Base-by-base conservation (phyloP, 2,329 filamentous ascomycete species). In the Rhytidhysteron rufulum region DNA sequence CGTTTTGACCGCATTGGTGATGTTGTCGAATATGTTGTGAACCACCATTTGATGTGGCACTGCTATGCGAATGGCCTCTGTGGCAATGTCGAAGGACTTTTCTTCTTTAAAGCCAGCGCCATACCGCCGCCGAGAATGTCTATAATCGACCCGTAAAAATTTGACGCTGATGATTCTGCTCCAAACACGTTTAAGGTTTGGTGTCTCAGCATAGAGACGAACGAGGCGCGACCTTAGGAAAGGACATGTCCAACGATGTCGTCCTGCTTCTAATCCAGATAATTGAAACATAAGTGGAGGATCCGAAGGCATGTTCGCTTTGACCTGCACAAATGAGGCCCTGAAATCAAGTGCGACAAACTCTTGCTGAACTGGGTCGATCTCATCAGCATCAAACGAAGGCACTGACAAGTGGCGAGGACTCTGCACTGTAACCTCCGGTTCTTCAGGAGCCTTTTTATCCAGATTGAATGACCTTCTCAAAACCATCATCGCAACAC, bases 271-370 rank as follows among this genome's bases (percentile, higher is more conserved):
- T 29, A 97, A 61, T 8, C 82, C 80, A 60, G 91, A 91, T 8
- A 96, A 72, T 47, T 96, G 91, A 2, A 97, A 56, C 87, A 98
- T 90, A 64, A 97, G 73, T 0, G 83, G 79, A n/a, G 93, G 94
- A 54, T 97, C 90, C 15, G 83, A 74, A 1, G 93, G 91, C 79
- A 97, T 83, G 32, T 83, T 82, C 4, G 86, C 87, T 66, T 97
- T 97, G 50, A 97, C 66, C 59, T 97, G 91, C 16, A 97, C 69
- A 24, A 96, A 76, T 1, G 82, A 79, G 4, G 85, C 82, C 63
- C 87, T 93, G 53, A 95, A 72, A 58, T 97, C 91, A 15, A 95
- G 66, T 1, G 86, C 86, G 10, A 94, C 69, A 11, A 95, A 73
- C 60, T 98, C 91, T 21, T 62, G 61, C 20, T 47, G 62, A 7